Conservation (phyloP, 345 rosid species). For the Moricandia moricandioides region DNA sequence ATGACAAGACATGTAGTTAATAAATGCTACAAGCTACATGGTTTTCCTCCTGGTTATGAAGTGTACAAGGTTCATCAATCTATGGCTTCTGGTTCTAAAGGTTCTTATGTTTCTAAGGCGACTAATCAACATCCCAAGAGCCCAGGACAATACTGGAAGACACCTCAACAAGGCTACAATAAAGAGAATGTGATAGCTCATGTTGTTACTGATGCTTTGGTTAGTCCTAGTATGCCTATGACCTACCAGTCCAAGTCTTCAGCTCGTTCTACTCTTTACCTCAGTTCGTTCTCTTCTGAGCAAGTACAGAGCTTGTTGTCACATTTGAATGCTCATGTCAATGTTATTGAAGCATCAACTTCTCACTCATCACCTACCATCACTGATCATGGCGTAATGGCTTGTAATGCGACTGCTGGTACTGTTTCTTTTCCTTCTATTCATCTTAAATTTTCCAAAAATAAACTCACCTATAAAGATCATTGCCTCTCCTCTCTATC, state of each 20-base stretch:
- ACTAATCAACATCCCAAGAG: neutral
- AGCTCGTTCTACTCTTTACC: neutral
- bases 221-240: neutral
- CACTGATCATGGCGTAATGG: neutral
- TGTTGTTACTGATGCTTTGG: neutral
- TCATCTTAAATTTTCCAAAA: neutral
- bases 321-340: neutral
- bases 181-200: neutral
- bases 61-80: too few species aligned
- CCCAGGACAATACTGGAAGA: too few species aligned
- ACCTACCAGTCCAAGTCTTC: neutral
- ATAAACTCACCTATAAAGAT: neutral
- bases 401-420: neutral
- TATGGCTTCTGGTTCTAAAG: too few species aligned
- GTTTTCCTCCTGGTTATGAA: neutral
- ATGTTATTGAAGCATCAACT: neutral
- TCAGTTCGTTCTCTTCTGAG: neutral
- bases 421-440: neutral
- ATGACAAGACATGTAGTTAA: neutral
- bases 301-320: neutral
- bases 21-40: neutral
- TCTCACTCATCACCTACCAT: neutral
- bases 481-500: neutral
- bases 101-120: neutral
- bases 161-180: too few species aligned